Conservation (phyloP, 2,329 filamentous ascomycete genomes). For the Fusarium fujikuroi region DNA sequence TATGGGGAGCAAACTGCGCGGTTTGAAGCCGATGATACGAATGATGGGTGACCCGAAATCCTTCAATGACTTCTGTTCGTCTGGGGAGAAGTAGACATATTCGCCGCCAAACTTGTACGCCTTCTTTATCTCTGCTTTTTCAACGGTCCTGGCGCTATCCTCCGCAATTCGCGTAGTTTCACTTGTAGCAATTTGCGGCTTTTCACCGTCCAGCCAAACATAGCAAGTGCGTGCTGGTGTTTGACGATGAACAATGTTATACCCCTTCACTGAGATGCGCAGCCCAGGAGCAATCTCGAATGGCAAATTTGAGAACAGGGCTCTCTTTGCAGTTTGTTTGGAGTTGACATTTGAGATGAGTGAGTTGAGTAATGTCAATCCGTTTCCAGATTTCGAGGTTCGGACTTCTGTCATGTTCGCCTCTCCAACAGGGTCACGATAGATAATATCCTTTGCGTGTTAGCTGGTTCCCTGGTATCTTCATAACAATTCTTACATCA, state of each 20-base stretch:
- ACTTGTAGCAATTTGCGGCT: constrained; percentile 79
- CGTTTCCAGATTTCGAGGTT: constrained; percentile 75
- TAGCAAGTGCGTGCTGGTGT: constrained; percentile 84
- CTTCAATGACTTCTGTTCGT: constrained; percentile 82
- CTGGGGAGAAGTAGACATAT: constrained; percentile 83
- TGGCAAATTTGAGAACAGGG: constrained; percentile 86
- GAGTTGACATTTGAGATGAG: constrained; percentile 90
- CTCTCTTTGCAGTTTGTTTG: constrained; percentile 84
- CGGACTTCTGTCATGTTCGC: constrained; percentile 66
- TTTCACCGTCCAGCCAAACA: constrained; percentile 88
- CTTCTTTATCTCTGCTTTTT: constrained; percentile 85
- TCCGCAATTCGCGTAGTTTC: constrained; percentile 81
- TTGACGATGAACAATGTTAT: constrained; percentile 87
- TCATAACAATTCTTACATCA: constrained; percentile 67
- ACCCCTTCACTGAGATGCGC: constrained; percentile 91
- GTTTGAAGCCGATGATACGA: constrained; percentile 94
- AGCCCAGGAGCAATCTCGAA: constrained; percentile 88
- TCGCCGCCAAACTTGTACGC: constrained; percentile 97
- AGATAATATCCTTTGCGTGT: constrained; percentile 80
- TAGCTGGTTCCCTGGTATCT: neutral
- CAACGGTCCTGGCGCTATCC: constrained; percentile 79
- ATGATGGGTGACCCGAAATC: constrained; percentile 86
- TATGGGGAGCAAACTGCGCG: constrained; percentile 75
- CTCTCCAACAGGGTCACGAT: constrained; percentile 78
- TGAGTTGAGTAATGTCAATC: constrained; percentile 80